These are phyloP conservation scores for Trypanosoma brucei DNA, from an alignment of 208 protist genomes.

Conservation along the genomic window DNA sequence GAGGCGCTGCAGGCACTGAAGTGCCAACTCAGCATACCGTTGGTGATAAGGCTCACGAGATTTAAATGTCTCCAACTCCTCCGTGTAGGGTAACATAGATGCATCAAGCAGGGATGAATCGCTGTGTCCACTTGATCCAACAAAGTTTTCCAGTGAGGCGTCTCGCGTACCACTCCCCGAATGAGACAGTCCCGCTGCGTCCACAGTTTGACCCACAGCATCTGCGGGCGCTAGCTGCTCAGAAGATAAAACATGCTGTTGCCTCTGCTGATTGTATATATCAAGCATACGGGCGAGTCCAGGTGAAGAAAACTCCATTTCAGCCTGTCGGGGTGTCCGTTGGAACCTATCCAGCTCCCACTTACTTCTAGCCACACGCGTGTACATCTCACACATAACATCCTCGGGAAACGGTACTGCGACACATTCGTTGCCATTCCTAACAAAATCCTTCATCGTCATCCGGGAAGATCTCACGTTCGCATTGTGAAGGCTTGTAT, in stretches of 20 bases:
- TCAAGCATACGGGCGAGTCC: slow-evolving; percentile 32
- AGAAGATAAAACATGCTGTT: background rate
- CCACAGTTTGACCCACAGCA: background rate
- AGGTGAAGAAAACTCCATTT: slow-evolving; percentile 26
- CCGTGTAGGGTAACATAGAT: slow-evolving; percentile 38
- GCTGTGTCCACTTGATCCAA: background rate
- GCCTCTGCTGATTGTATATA: slow-evolving; percentile 3
- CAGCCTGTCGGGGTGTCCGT: slow-evolving; percentile 69
- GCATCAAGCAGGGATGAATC: slow-evolving; percentile 34
- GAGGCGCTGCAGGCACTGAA: slow-evolving; percentile 42
- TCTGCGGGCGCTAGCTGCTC: background rate
- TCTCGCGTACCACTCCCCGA: background rate
- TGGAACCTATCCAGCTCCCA: slow-evolving; percentile 73
- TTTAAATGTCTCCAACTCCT: slow-evolving; percentile 35
- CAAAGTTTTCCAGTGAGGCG: background rate
- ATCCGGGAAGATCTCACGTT: slow-evolving; percentile 48
- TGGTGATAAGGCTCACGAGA: slow-evolving; percentile 52
- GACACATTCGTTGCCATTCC: slow-evolving; percentile 65
- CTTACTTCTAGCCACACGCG: slow-evolving; percentile 48
- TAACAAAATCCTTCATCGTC: slow-evolving; percentile 52
- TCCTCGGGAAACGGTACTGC: slow-evolving; percentile 56
- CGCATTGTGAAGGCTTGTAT: slow-evolving; percentile 81
- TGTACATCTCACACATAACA: slow-evolving; percentile 72
- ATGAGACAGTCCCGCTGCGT: background rate
- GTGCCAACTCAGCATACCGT: slow-evolving; percentile 40